Conservation (phyloP, 352 stramenopile species). For the Globisporangium yorkense region DNA sequence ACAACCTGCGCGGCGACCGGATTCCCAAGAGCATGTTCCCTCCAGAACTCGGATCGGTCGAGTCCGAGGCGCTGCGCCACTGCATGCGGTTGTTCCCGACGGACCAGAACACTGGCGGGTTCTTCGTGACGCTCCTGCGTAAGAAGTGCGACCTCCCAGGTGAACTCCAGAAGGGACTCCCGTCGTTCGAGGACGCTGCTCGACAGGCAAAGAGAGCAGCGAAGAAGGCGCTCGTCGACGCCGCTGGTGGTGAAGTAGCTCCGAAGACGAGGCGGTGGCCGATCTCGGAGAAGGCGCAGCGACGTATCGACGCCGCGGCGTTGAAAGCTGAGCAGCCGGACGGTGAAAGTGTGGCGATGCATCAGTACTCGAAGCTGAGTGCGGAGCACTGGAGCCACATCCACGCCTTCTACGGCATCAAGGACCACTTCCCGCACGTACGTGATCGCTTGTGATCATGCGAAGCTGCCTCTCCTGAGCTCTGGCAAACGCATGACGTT, state of each 20-base stretch:
- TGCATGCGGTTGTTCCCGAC: slow-evolving; percentile 95
- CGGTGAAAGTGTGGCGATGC: slow-evolving; percentile 17
- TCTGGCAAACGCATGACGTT: too few species aligned
- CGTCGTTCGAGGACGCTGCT: slow-evolving; percentile 33
- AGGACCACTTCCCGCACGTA: slow-evolving; percentile 47
- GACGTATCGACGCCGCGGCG: slow-evolving; percentile 10
- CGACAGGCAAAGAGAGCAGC: slow-evolving; percentile 11
- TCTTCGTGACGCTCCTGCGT: slow-evolving; percentile 95
- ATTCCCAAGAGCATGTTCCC: slow-evolving; percentile 83
- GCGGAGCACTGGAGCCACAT: slow-evolving; percentile 53
- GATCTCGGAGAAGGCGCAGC: slow-evolving; percentile 26
- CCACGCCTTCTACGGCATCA: slow-evolving; percentile 58
- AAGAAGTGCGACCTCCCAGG: slow-evolving; percentile 55
- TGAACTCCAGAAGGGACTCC: slow-evolving; percentile 26
- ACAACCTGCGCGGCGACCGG: slow-evolving; percentile 50
- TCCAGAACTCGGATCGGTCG: slow-evolving; percentile 52
- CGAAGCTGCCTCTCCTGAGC: neutral
- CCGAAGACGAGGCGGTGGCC: slow-evolving; percentile 35
- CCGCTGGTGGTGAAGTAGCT: slow-evolving; percentile 16
- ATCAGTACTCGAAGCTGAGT: slow-evolving; percentile 48
- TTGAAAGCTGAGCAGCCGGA: slow-evolving; percentile 9
- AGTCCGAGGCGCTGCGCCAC: slow-evolving; percentile 39
- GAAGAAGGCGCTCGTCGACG: slow-evolving; percentile 24
- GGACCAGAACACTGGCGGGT: slow-evolving; percentile 96
- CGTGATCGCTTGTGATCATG: slow-evolving; percentile 1